Conservation (phyloP, 306 rosid genomes). For the Trifolium pratense region DNA sequence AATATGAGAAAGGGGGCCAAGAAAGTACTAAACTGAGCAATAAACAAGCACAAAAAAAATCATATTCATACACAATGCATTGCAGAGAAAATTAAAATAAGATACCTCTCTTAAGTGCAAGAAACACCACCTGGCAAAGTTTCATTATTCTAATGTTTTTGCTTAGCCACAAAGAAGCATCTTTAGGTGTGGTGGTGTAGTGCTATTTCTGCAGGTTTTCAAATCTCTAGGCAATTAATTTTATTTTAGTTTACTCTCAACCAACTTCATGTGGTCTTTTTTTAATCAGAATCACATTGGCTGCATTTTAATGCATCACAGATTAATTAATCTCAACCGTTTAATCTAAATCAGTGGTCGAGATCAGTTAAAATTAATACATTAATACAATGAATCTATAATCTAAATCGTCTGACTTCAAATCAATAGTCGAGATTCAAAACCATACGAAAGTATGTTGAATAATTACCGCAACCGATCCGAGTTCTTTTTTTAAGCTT, state of each 20-base stretch:
- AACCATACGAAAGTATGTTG: too few relatives aligned
- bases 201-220: constrained; percentile 44
- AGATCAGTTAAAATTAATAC: too few relatives aligned
- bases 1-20: constrained; percentile 8
- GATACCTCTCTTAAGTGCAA: constrained; percentile 40
- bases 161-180: constrained; percentile 53
- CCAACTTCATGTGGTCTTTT: constrained; percentile 4
- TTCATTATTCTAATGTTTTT: constrained; percentile 45
- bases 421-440: too few relatives aligned
- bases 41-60: constrained; percentile 40
- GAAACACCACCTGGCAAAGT: constrained; percentile 44
- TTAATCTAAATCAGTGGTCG: too few relatives aligned
- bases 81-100: constrained; percentile 29
- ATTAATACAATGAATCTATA: too few relatives aligned
- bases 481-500: constrained; percentile 1
- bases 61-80: constrained; percentile 37
- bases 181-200: constrained; percentile 51
- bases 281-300: too few relatives aligned
- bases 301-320: too few relatives aligned
- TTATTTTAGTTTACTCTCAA: constrained; percentile 42
- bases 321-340: too few relatives aligned
- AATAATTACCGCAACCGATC: too few relatives aligned
- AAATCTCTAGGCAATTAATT: constrained; percentile 57
- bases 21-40: constrained; percentile 30
- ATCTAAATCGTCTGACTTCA: too few relatives aligned